phyloP scores from a whole-genome alignment of 441 rosid genomes.

The Populus hybrid region DNA sequence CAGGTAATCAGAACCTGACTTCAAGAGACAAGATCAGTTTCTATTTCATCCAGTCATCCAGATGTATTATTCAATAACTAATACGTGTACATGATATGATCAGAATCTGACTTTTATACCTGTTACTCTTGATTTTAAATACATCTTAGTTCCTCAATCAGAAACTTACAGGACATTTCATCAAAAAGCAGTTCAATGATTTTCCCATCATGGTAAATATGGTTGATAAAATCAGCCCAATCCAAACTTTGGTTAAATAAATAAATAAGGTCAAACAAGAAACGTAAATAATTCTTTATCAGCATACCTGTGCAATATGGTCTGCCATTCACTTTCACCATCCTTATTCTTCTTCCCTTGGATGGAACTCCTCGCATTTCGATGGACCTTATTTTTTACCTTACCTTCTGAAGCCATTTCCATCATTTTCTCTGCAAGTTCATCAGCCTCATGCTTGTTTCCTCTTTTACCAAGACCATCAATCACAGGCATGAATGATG shows the following conservation, averaged over 20 bases:
- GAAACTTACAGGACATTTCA: neutral
- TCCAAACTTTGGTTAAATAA: neutral
- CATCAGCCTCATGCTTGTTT: slow-evolving; percentile 65
- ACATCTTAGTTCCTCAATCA: neutral
- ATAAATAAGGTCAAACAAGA: neutral
- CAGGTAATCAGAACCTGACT: neutral
- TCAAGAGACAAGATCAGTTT: neutral
- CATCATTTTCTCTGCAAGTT: slow-evolving; percentile 77
- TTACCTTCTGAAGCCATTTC: slow-evolving; percentile 52
- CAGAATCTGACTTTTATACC: neutral
- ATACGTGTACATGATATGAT: neutral
- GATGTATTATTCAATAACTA: neutral
- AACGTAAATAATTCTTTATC: neutral
- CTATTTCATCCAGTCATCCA: neutral
- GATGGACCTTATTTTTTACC: slow-evolving; percentile 38
- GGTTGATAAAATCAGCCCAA: neutral
- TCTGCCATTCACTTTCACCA: slow-evolving; percentile 58
- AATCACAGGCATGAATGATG: slow-evolving; percentile 85
- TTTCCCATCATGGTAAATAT: neutral
- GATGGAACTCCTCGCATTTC: slow-evolving; percentile 25
- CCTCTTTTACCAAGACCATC: slow-evolving; percentile 72
- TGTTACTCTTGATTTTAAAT: neutral
- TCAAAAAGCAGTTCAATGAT: neutral
- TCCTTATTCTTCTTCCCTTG: slow-evolving; percentile 33
- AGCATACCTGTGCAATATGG: slow-evolving; percentile 66